A percentile compares a stretch with the other conserved stretches of the same genome.
Conservation (phyloP, 1,284 basidiomycete genomes). For the Kalmanozyma brasiliensis region DNA sequence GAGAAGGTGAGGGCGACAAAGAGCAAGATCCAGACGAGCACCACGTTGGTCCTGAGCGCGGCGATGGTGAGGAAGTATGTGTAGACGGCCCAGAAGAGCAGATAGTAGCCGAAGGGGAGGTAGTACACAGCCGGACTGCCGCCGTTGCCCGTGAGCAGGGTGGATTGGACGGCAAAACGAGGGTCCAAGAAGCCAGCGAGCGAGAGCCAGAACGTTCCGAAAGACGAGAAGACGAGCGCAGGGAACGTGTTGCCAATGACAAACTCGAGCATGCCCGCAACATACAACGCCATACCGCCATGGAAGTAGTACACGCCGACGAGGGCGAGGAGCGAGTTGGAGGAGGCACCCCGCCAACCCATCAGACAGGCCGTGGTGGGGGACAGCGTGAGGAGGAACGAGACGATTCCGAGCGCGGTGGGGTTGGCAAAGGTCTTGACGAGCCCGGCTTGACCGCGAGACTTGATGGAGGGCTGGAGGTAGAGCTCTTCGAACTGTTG, state of each 20-base stretch:
- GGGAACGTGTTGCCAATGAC: conserved; percentile 57
- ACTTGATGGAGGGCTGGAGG: conserved; percentile 47
- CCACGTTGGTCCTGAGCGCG: conserved; percentile 48
- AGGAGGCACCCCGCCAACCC: conserved; percentile 49
- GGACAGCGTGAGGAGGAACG: conserved; percentile 47
- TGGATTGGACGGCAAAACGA: conserved; percentile 16
- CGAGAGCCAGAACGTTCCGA: conserved; percentile 52
- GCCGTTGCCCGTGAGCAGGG: conserved; percentile 26
- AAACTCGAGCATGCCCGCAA: conserved; percentile 42
- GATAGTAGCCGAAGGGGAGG: conserved; percentile 39
- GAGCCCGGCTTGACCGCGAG: conserved; percentile 19
- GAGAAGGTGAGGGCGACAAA: conserved; percentile 51
- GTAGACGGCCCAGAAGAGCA: conserved; percentile 51
- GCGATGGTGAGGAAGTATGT: conserved; percentile 52
- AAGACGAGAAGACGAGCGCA: conserved; percentile 48
- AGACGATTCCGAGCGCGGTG: conserved; percentile 51
- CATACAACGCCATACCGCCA: conserved; percentile 37
- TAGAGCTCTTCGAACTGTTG: conserved; percentile 57
- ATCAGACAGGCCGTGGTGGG: conserved; percentile 52
- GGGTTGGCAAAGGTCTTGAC: conserved; percentile 58
- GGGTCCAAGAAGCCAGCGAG: conserved; percentile 46
- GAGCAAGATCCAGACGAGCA: conserved; percentile 52
- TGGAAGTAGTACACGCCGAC: conserved; percentile 46
- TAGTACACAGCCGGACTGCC: conserved; percentile 26
- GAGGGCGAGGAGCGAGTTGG: conserved; percentile 40